Percentiles rank a stretch among this genome's conserved stretches.
phyloP scores from a whole-genome alignment of 2,329 filamentous ascomycete genomes.

The Clonostachys solani region DNA sequence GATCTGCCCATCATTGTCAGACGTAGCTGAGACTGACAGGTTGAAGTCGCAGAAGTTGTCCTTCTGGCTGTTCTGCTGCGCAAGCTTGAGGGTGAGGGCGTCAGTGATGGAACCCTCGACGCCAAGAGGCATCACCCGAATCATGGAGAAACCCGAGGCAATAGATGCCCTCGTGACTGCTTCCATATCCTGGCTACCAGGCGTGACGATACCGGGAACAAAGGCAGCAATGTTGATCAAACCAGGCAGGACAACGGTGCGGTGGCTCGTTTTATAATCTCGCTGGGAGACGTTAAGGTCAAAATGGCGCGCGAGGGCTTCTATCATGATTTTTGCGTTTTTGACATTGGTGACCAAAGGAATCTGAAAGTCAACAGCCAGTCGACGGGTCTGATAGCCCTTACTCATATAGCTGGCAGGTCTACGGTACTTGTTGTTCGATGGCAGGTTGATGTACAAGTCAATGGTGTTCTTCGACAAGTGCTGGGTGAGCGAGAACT shows the following conservation, averaged over 20 bases:
- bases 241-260: slow-evolving; percentile 68
- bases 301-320: slow-evolving; percentile 88
- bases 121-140: slow-evolving; percentile 73
- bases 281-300: slow-evolving; percentile 77
- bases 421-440: slow-evolving; percentile 92
- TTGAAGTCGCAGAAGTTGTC: slow-evolving; percentile 75
- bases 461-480: slow-evolving; percentile 97
- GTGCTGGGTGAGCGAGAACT: slow-evolving; percentile 96
- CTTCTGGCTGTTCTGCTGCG: slow-evolving; percentile 65
- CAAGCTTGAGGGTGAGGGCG: slow-evolving; percentile 64
- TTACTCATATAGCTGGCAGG: slow-evolving; percentile 98
- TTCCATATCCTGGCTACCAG: slow-evolving; percentile 64
- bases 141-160: slow-evolving; percentile 74
- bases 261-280: slow-evolving; percentile 89
- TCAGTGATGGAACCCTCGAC: slow-evolving; percentile 70
- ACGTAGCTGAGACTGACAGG: slow-evolving; percentile 71
- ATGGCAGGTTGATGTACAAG: slow-evolving; percentile 98
- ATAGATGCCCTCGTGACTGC: slow-evolving; percentile 69
- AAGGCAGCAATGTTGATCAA: slow-evolving; percentile 78
- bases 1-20: slow-evolving; percentile 70
- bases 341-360: slow-evolving; percentile 98
- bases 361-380: slow-evolving; percentile 97
- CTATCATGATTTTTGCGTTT: slow-evolving; percentile 95
- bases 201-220: slow-evolving; percentile 65
- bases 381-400: slow-evolving; percentile 92